A percentile compares a stretch with the other conserved stretches of the same genome.
These are phyloP conservation scores for Coccomyxa sp. DNA, from an alignment of 139 green algal genomes.

Conservation along the genomic window DNA sequence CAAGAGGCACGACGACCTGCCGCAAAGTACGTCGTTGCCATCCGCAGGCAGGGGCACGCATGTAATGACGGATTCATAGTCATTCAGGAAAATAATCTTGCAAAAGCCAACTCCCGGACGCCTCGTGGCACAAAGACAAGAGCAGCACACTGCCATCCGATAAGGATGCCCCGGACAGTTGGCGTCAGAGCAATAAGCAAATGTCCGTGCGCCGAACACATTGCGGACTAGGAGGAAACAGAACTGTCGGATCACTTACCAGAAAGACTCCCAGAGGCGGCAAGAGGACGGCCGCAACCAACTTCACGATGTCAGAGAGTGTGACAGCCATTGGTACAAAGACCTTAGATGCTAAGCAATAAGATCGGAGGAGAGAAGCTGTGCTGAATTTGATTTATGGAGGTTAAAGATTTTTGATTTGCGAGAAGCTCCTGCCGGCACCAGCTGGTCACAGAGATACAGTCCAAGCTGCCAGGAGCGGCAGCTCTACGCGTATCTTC, in stretches of 20 bases:
- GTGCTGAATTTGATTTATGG: background rate
- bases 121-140: background rate
- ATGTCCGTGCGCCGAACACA: background rate
- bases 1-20: background rate
- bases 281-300: background rate
- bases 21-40: background rate
- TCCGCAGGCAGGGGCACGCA: background rate
- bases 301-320: slow-evolving; percentile 1
- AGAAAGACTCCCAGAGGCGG: slow-evolving; percentile 6
- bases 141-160: background rate
- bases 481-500: too few species aligned
- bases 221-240: background rate
- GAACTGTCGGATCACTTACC: background rate
- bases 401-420: background rate
- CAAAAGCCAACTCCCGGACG: too few species aligned
- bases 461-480: background rate
- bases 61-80: background rate
- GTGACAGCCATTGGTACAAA: background rate
- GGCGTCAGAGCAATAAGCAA: background rate
- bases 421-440: background rate
- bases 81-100: too few species aligned
- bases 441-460: too few species aligned
- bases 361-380: background rate
- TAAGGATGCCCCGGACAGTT: background rate
- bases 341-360: background rate